Percentiles rank a stretch among this genome's conserved stretches.
Conservation (phyloP, 164 flowering plant species). For the Stephania cephalantha region DNA sequence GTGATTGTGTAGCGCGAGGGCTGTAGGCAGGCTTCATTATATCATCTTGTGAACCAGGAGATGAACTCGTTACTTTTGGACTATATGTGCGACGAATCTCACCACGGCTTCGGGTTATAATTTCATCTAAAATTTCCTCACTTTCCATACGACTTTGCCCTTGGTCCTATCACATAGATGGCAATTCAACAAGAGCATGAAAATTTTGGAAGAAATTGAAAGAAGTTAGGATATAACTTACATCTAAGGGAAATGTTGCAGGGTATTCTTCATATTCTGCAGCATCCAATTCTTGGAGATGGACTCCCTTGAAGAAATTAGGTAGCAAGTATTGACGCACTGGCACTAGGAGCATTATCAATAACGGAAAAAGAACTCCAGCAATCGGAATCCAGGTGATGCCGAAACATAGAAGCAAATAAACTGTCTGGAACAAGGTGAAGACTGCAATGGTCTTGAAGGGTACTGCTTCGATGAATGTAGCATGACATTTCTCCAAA, state of each 20-base stretch:
- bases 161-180: slow-evolving; percentile 40
- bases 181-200: neutral
- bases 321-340: slow-evolving; percentile 84
- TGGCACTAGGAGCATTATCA: slow-evolving; percentile 92
- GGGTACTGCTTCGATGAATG: slow-evolving; percentile 82
- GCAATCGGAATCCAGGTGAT: slow-evolving; percentile 93
- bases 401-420: slow-evolving; percentile 80
- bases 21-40: slow-evolving; percentile 34
- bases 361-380: slow-evolving; percentile 82
- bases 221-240: slow-evolving; percentile 27
- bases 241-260: slow-evolving; percentile 58
- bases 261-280: slow-evolving; percentile 93
- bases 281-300: slow-evolving; percentile 89
- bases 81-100: slow-evolving; percentile 67
- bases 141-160: slow-evolving; percentile 36
- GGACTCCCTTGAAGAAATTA: slow-evolving; percentile 81
- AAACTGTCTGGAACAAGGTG: slow-evolving; percentile 77
- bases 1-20: slow-evolving; percentile 37
- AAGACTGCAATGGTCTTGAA: slow-evolving; percentile 65
- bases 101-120: slow-evolving; percentile 85
- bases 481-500: slow-evolving; percentile 68
- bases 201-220: neutral
- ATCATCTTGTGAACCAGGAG: slow-evolving; percentile 38
- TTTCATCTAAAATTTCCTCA: slow-evolving; percentile 72
- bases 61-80: slow-evolving; percentile 69